Evolutionary conservation across 2,329 filamentous ascomycete genomes (phyloP).

Genomic region (Dryadomyces quercus-mongolicae): DNA sequence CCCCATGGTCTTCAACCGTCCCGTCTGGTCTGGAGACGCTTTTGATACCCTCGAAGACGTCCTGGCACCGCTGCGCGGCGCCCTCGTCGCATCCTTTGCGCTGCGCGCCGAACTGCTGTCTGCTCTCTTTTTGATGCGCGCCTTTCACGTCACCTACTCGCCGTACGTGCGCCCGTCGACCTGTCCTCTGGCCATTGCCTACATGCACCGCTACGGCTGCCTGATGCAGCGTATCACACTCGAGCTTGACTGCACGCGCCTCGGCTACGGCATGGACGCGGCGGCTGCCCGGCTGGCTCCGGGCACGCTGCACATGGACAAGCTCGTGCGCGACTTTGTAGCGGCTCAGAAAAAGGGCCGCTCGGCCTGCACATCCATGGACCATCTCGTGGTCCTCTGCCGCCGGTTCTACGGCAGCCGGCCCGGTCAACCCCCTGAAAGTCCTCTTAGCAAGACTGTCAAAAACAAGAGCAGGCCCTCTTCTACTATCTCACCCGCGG

Average conservation of each 20-base stretch:
- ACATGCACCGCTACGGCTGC: conserved; percentile 21
- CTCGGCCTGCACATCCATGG: background rate
- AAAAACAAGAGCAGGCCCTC: no score
- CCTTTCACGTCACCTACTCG: conserved; percentile 26
- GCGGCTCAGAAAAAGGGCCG: conserved; percentile 14
- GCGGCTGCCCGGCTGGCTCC: conserved; percentile 14
- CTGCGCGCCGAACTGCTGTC: conserved; percentile 26
- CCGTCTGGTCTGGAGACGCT: conserved; percentile 22
- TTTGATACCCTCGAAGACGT: conserved; percentile 20
- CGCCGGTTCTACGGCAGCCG: background rate
- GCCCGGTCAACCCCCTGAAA: no score
- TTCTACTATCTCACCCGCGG: no score
- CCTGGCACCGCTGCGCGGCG: conserved; percentile 1
- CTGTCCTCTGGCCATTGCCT: conserved; percentile 23
- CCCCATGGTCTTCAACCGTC: conserved; percentile 19
- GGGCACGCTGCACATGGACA: conserved; percentile 15
- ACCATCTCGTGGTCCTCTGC: background rate
- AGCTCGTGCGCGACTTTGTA: conserved; percentile 18
- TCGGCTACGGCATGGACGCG: conserved; percentile 19
- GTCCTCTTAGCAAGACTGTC: no score
- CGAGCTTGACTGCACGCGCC: conserved; percentile 28
- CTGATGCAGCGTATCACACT: conserved; percentile 25
- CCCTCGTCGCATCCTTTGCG: conserved; percentile 11
- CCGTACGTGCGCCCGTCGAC: conserved; percentile 21
- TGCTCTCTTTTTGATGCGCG: conserved; percentile 20